Evolutionary conservation across 805 yeast species (phyloP).

Genomic region (Pichia eremophila): DNA sequence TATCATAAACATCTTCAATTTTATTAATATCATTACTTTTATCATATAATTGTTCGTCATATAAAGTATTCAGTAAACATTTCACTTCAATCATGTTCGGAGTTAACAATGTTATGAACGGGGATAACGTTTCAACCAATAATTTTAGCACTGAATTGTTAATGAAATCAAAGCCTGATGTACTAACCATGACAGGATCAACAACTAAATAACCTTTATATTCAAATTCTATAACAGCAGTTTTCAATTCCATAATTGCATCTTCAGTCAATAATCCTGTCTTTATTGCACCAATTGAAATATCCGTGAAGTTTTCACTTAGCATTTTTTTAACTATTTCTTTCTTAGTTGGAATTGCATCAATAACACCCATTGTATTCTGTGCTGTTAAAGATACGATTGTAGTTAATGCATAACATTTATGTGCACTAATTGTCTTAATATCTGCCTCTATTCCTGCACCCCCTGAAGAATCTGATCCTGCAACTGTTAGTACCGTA

Average conservation of each 20-base stretch:
- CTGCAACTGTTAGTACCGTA: slow-evolving; percentile 47
- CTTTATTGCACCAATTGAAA: slow-evolving; percentile 57
- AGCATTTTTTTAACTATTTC: slow-evolving; percentile 1
- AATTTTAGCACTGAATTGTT: slow-evolving; percentile 25
- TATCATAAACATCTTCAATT: slow-evolving; percentile 2
- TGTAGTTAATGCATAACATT: slow-evolving; percentile 73
- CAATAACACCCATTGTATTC: slow-evolving; percentile 38
- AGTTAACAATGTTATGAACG: slow-evolving; percentile 52
- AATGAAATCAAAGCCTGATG: slow-evolving; percentile 60
- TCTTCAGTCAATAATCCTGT: slow-evolving; percentile 66
- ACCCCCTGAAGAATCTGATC: slow-evolving; percentile 84
- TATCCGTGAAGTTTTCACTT: slow-evolving; percentile 8
- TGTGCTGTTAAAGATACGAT: slow-evolving; percentile 78
- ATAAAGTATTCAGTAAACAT: slow-evolving; percentile 1
- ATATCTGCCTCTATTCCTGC: slow-evolving; percentile 92
- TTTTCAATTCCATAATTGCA: slow-evolving; percentile 32
- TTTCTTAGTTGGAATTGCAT: not conserved
- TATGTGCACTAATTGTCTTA: slow-evolving; percentile 68
- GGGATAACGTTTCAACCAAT: slow-evolving; percentile 34
- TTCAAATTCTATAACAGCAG: slow-evolving; percentile 23
- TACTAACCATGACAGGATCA: slow-evolving; percentile 81
- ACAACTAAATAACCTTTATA: slow-evolving; percentile 33
- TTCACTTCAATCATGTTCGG: slow-evolving; percentile 69
- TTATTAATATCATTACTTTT: not conserved
- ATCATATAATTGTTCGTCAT: not conserved